phyloP scores from a whole-genome alignment of 2,329 filamentous ascomycete genomes.

The Colletotrichum nymphaeae region DNA sequence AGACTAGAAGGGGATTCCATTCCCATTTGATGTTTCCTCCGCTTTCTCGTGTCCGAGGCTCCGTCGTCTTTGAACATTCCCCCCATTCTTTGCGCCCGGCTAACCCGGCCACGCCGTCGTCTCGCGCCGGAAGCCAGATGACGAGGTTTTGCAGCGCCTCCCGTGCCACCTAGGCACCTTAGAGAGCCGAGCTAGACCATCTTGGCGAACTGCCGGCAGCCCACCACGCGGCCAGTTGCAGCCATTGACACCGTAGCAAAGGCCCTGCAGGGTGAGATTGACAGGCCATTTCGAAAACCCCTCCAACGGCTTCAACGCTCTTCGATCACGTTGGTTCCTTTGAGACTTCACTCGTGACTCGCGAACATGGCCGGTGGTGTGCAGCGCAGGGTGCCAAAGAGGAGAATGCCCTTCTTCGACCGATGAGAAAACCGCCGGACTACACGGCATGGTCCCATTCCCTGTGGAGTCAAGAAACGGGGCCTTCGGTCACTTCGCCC shows the following conservation, averaged over 20 bases:
- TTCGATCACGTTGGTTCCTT: not conserved
- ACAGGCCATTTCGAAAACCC: not conserved
- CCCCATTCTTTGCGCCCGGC: not conserved
- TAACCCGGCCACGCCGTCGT: not conserved
- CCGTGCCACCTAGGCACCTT: constrained; percentile 22
- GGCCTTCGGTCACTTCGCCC: not conserved
- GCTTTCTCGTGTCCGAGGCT: not conserved
- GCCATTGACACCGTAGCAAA: not conserved
- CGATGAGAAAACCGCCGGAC: no score
- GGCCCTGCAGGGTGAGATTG: not conserved
- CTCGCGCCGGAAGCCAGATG: not conserved
- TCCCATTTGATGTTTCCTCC: not conserved
- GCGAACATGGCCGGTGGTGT: not conserved
- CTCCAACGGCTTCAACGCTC: not conserved
- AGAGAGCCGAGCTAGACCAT: not conserved
- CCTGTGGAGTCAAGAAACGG: not conserved
- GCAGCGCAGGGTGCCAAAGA: not conserved
- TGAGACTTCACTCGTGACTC: not conserved
- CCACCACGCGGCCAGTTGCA: constrained; percentile 6
- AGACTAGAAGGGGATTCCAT: not conserved
- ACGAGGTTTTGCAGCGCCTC: not conserved
- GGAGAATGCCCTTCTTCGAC: not conserved
- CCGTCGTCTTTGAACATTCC: no score
- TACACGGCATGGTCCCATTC: not conserved
- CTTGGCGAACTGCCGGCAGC: constrained; percentile 29